Percentiles rank a stretch among this genome's conserved stretches.
phyloP scores from a whole-genome alignment of 805 yeast genomes.

The Osmozyma mogii region DNA sequence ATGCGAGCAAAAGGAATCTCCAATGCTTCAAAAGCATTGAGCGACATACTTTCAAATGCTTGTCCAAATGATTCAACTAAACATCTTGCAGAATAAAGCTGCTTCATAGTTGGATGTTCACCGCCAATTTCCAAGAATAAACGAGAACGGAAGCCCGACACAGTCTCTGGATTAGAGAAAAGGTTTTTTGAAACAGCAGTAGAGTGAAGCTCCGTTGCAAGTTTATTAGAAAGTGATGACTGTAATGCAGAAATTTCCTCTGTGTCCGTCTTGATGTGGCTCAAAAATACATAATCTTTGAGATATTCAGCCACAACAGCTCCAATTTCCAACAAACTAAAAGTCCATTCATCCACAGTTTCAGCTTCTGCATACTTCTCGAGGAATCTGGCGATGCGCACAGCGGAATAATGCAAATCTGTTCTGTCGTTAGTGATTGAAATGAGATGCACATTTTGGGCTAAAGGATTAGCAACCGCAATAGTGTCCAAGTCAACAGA shows the following conservation, averaged over 20 bases:
- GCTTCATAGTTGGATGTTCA: no score
- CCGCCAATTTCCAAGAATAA: no score
- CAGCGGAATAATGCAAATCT: no score
- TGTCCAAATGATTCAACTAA: slow-evolving; percentile 22
- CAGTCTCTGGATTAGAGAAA: no score
- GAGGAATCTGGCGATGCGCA: no score
- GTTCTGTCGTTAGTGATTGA: slow-evolving; percentile 2
- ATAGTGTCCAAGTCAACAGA: slow-evolving; percentile 17
- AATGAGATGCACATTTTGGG: slow-evolving; percentile 30
- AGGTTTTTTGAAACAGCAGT: slow-evolving; percentile 10
- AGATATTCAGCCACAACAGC: slow-evolving; percentile 15
- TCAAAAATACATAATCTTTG: slow-evolving; percentile 14
- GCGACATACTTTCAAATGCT: slow-evolving; percentile 17
- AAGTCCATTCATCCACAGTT: no score
- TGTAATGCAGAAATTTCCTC: no score
- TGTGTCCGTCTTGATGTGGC: background rate
- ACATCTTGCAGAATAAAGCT: slow-evolving; percentile 13
- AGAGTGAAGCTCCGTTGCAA: no score
- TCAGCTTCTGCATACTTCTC: no score
- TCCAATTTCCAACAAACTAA: no score
- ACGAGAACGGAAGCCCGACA: no score
- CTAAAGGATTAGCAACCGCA: slow-evolving; percentile 42
- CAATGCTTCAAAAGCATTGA: slow-evolving; percentile 18
- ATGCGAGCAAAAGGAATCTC: slow-evolving; percentile 24
- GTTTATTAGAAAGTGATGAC: no score